A percentile compares a stretch with the other conserved stretches of the same genome.
Conservation (phyloP, 768 basidiomycete species). For the Lactifluus echinatus region DNA sequence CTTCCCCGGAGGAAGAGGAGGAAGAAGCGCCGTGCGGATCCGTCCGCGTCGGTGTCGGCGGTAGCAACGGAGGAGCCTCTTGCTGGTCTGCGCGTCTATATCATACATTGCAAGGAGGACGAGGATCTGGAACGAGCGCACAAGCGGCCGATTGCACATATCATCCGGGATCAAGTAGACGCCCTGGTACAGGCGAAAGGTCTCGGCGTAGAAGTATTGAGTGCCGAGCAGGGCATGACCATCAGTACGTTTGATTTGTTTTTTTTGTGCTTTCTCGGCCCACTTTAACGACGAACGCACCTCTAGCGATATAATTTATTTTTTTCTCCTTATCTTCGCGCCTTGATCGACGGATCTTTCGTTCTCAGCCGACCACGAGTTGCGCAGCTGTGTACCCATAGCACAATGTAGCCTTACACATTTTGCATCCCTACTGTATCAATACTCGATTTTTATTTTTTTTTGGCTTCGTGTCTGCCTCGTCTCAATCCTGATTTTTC, state of each 20-base stretch:
- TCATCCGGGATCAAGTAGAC: constrained; percentile 69
- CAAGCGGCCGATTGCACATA: constrained; percentile 46
- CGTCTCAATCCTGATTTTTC: neutral
- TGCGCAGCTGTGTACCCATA: constrained; percentile 28
- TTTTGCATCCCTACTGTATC: constrained; percentile 15
- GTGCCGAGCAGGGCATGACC: constrained; percentile 72
- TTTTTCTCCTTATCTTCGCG: neutral
- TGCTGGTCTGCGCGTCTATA: constrained; percentile 55
- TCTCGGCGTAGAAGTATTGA: constrained; percentile 66
- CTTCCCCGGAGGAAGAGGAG: constrained; percentile 31
- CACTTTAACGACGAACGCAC: neutral
- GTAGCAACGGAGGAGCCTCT: constrained; percentile 38
- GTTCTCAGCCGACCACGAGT: neutral
- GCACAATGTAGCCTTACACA: constrained; percentile 32
- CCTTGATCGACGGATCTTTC: neutral
- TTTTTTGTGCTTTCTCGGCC: neutral
- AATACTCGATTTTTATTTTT: neutral
- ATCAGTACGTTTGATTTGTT: constrained; percentile 42
- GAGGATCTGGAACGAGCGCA: constrained; percentile 45
- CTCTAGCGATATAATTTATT: constrained; percentile 9
- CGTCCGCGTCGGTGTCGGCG: constrained; percentile 22
- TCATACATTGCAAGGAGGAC: constrained; percentile 83
- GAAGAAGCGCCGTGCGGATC: constrained; percentile 33
- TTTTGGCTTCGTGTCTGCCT: neutral
- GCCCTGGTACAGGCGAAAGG: constrained; percentile 47